Evolutionary conservation across 495 filamentous ascomycete genomes (phyloP).

Genomic region (Talaromyces wortmannii): DNA sequence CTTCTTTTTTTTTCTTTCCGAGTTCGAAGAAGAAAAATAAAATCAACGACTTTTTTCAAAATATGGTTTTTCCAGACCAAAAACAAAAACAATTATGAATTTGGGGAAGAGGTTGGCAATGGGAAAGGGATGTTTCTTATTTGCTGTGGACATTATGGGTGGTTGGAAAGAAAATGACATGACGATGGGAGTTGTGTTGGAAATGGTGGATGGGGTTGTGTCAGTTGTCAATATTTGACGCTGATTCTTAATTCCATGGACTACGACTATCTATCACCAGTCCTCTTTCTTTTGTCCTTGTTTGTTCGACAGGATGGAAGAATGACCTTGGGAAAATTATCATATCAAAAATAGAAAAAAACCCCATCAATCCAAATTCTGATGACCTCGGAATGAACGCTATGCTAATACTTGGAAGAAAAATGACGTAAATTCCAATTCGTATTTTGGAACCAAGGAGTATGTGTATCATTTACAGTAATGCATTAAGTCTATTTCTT

Average conservation of each 20-base stretch:
- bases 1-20: background rate
- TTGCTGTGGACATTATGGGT: background rate
- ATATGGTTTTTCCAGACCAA: background rate
- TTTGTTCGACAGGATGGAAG: background rate
- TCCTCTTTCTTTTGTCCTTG: background rate
- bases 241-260: too few species aligned
- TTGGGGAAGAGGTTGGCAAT: background rate
- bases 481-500: constrained; percentile 36
- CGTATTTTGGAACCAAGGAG: too few species aligned
- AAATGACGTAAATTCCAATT: background rate
- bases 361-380: background rate
- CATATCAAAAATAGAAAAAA: background rate
- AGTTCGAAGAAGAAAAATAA: background rate
- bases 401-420: background rate
- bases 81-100: background rate
- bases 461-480: background rate
- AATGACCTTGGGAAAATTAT: background rate
- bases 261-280: background rate
- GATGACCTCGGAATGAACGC: background rate
- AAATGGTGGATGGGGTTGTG: background rate
- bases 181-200: background rate
- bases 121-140: background rate
- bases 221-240: too few species aligned
- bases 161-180: background rate
- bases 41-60: background rate